Conservation (phyloP, 1,284 basidiomycete species). For the Meira nashicola region DNA sequence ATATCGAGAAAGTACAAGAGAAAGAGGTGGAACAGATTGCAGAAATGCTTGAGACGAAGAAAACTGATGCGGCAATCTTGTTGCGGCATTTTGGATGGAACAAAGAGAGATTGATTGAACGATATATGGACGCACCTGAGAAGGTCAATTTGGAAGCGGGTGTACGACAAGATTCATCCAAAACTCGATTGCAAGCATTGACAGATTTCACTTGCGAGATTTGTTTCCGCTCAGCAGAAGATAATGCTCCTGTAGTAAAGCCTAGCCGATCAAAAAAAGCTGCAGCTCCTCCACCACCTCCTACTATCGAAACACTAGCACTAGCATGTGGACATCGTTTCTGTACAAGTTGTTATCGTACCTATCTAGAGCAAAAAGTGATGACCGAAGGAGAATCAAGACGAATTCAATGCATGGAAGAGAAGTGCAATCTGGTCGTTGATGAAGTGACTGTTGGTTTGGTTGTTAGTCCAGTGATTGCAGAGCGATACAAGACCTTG, state of each 20-base stretch:
- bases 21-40: constrained; percentile 48
- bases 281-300: neutral
- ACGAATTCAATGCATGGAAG: constrained; percentile 84
- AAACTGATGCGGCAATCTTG: constrained; percentile 65
- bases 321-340: constrained; percentile 48
- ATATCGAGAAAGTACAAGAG: constrained; percentile 36
- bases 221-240: constrained; percentile 42
- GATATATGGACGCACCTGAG: constrained; percentile 49
- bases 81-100: constrained; percentile 88
- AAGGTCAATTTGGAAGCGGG: constrained; percentile 46
- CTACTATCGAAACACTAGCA: constrained; percentile 38
- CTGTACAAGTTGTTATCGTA: constrained; percentile 69
- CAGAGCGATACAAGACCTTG: constrained; percentile 69
- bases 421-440: constrained; percentile 74
- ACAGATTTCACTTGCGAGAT: constrained; percentile 46
- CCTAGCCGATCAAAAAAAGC: constrained; percentile 41
- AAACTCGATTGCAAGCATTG: constrained; percentile 27
- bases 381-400: constrained; percentile 80
- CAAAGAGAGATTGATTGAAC: constrained; percentile 73
- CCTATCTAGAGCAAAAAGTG: constrained; percentile 80
- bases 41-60: constrained; percentile 46
- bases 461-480: constrained; percentile 13
- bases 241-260: constrained; percentile 14
- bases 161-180: constrained; percentile 31
- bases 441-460: constrained; percentile 45